These are phyloP conservation scores for Centella asiatica DNA, from an alignment of 129 eudicot species.

Conservation along the genomic window DNA sequence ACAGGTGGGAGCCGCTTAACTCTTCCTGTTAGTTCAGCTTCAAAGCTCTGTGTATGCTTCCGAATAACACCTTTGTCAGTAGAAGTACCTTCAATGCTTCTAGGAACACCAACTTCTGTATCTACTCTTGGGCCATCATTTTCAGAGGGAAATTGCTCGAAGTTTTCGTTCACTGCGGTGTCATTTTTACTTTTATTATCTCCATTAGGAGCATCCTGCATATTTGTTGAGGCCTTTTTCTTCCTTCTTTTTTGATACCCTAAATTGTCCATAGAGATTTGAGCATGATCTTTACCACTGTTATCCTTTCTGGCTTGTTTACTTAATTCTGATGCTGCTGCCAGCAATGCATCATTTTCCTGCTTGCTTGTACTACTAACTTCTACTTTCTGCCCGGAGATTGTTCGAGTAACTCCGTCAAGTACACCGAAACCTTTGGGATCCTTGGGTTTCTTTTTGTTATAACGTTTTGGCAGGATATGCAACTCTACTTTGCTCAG, in stretches of 20 bases:
- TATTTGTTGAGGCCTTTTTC: slow-evolving; percentile 23
- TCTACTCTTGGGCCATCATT: slow-evolving; percentile 17
- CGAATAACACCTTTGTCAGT: slow-evolving; percentile 31
- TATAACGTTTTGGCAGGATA: slow-evolving; percentile 44
- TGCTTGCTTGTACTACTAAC: slow-evolving; percentile 61
- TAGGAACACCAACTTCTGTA: slow-evolving; percentile 12
- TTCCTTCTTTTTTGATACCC: slow-evolving; percentile 37
- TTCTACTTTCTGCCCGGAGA: slow-evolving; percentile 57
- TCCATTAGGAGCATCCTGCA: slow-evolving; percentile 3
- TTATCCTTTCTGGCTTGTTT: slow-evolving; percentile 35
- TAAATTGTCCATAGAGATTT: slow-evolving; percentile 19
- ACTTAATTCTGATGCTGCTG: slow-evolving; percentile 75
- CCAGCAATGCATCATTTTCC: slow-evolving; percentile 75
- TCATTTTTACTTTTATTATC: slow-evolving; percentile 20
- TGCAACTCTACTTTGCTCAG: slow-evolving; percentile 86
- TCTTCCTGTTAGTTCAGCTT: slow-evolving; percentile 11
- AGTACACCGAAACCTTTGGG: slow-evolving; percentile 88
- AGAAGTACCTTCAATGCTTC: slow-evolving; percentile 5
- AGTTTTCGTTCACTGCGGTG: slow-evolving; percentile 20
- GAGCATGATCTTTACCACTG: slow-evolving; percentile 28
- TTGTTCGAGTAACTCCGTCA: slow-evolving; percentile 44
- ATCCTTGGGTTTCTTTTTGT: slow-evolving; percentile 55
- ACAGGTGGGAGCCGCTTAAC: slow-evolving; percentile 56
- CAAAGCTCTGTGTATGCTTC: slow-evolving; percentile 34
- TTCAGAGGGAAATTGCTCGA: slow-evolving; percentile 18